Evolutionary conservation across 331 rosid genomes (phyloP).

Genomic region (Pyracantha coccinea): DNA sequence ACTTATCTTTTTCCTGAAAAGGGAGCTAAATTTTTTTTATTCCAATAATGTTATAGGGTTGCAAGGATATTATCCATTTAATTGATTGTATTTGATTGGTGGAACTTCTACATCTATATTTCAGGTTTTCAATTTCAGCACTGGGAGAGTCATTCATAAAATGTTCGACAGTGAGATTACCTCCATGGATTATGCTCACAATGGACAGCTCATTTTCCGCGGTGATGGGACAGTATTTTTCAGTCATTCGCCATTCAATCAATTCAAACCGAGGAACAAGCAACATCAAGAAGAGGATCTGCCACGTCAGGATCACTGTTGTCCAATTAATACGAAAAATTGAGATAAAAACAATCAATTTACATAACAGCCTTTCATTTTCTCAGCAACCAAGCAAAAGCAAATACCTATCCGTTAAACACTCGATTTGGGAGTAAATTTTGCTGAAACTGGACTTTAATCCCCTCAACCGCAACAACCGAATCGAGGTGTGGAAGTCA

Average conservation of each 20-base stretch:
- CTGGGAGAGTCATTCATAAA: slow-evolving; percentile 78
- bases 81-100: slow-evolving; percentile 6
- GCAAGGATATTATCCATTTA: not conserved
- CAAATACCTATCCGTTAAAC: slow-evolving; percentile 55
- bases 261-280: too few species aligned
- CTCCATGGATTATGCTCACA: slow-evolving; percentile 89
- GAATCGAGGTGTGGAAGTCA: slow-evolving; percentile 44
- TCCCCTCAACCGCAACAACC: slow-evolving; percentile 40
- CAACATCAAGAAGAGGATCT: too few species aligned
- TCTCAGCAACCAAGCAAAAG: not conserved
- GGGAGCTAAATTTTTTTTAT: too few species aligned
- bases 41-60: not conserved
- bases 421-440: slow-evolving; percentile 38
- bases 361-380: not conserved
- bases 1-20: too few species aligned
- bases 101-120: slow-evolving; percentile 16
- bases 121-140: slow-evolving; percentile 96
- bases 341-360: too few species aligned
- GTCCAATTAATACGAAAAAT: too few species aligned
- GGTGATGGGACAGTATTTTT: too few species aligned
- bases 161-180: slow-evolving; percentile 69
- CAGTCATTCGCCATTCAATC: too few species aligned
- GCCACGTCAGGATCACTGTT: too few species aligned
- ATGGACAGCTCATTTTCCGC: slow-evolving; percentile 70
- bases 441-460: slow-evolving; percentile 31